These are phyloP conservation scores for Hericium rajendrae DNA, from an alignment of 768 basidiomycete species.

Conservation along the genomic window DNA sequence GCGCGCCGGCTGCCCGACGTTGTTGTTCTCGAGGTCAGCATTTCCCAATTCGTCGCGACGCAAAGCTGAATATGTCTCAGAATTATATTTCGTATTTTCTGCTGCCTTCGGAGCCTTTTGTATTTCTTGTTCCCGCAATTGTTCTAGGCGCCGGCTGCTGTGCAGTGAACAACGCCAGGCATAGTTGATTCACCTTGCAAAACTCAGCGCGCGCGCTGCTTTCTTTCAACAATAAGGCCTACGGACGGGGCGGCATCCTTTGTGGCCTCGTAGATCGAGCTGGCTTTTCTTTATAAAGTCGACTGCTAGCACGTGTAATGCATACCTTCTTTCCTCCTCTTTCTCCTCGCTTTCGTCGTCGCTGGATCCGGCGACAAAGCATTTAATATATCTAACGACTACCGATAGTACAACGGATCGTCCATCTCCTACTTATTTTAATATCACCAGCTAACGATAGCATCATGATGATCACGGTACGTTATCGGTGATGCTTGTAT, in stretches of 20 bases:
- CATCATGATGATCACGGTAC: conserved; percentile 4
- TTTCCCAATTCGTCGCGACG: not conserved
- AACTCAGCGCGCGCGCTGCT: too few species aligned
- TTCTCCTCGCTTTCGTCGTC: not conserved
- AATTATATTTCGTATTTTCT: not conserved
- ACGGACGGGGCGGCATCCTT: too few species aligned
- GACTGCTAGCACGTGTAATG: not conserved
- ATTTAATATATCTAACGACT: not conserved
- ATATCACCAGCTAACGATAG: conserved; percentile 6
- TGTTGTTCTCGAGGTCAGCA: too few species aligned
- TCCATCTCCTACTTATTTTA: not conserved
- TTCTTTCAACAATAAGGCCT: too few species aligned
- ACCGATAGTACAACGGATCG: not conserved
- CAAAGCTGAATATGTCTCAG: too few species aligned
- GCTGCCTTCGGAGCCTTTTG: not conserved
- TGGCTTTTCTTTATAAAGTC: not conserved
- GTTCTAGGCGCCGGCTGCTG: too few species aligned
- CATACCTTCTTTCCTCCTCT: not conserved
- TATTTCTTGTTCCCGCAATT: too few species aligned
- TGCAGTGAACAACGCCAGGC: too few species aligned
- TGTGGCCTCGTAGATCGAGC: not conserved
- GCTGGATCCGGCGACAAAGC: not conserved
- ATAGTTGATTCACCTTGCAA: too few species aligned
- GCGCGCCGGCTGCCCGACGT: too few species aligned
- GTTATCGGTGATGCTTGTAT: not conserved